Conservation (phyloP, 345 rosid genomes). For the Citrus sinensis region DNA sequence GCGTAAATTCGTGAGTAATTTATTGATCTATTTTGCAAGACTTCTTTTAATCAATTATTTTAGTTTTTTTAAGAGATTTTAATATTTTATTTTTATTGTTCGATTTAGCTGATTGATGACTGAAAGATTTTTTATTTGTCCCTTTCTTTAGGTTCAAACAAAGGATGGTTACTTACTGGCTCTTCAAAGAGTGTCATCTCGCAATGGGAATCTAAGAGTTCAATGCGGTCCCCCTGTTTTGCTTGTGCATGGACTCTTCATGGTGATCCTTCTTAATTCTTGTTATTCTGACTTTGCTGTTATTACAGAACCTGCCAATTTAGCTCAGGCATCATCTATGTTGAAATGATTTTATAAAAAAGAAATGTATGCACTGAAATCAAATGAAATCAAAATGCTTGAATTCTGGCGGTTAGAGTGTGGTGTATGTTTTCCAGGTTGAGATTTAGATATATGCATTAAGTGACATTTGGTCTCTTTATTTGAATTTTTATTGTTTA, state of each 20-base stretch:
- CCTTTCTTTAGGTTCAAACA: slow-evolving; percentile 54
- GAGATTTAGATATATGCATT: not conserved
- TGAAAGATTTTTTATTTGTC: not conserved
- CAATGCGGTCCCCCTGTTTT: slow-evolving; percentile 60
- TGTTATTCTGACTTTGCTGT: not conserved
- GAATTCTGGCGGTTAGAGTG: not conserved
- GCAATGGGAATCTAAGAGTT: slow-evolving; percentile 19
- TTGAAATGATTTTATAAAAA: not conserved
- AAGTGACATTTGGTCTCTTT: not conserved
- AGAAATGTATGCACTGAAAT: not conserved
- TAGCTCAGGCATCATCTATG: not conserved
- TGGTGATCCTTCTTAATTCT: slow-evolving; percentile 41
- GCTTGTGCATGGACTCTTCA: slow-evolving; percentile 89
- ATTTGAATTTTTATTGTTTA: slow-evolving; percentile 7
- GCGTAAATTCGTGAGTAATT: not conserved
- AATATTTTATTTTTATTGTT: not conserved
- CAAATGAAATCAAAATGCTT: not conserved
- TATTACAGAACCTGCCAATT: not conserved
- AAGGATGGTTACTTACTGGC: slow-evolving; percentile 75
- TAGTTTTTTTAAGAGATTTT: not conserved
- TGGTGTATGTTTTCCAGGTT: not conserved
- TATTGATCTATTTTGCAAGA: too few species aligned
- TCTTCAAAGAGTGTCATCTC: slow-evolving; percentile 75
- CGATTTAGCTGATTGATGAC: not conserved
- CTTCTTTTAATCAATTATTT: not conserved